These are phyloP conservation scores for Choanephora cucurbitarum DNA, from an alignment of 371 early-diverging fungal species.

Conservation along the genomic window DNA sequence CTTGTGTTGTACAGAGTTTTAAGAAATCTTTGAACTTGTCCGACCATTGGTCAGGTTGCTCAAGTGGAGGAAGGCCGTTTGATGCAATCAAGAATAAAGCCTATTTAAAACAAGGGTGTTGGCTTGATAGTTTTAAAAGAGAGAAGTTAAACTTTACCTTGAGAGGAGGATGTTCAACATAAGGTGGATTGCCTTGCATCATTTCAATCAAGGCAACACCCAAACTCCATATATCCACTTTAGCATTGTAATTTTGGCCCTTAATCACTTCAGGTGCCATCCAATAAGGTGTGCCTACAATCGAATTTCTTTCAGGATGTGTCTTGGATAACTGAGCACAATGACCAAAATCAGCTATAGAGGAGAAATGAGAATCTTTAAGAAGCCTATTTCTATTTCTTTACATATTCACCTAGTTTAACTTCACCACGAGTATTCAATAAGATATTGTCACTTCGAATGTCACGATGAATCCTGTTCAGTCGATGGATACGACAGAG, in stretches of 20 bases:
- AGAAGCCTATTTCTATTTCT: too few relatives aligned
- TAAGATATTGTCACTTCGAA: conserved; percentile 83
- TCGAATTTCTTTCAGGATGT: conserved; percentile 67
- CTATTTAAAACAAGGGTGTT: conserved; percentile 30
- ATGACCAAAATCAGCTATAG: conserved; percentile 73
- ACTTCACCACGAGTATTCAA: conserved; percentile 72
- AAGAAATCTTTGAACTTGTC: conserved; percentile 57
- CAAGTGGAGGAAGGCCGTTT: conserved; percentile 59
- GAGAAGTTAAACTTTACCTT: too few relatives aligned
- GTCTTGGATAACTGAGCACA: conserved; percentile 65
- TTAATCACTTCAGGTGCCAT: conserved; percentile 96
- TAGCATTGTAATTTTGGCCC: conserved; percentile 74
- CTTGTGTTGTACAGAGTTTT: conserved; percentile 45
- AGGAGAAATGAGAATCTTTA: not conserved
- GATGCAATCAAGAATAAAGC: conserved; percentile 69
- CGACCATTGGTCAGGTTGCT: conserved; percentile 55
- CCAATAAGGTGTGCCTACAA: conserved; percentile 90
- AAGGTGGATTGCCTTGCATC: conserved; percentile 80
- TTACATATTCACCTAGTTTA: conserved; percentile 67
- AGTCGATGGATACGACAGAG: conserved; percentile 89
- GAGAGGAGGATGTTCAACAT: conserved; percentile 66
- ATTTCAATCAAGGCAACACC: conserved; percentile 85
- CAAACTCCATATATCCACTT: conserved; percentile 88
- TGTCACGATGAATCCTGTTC: conserved; percentile 94
- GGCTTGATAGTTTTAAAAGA: too few relatives aligned